Conservation (phyloP, 1,139 yeast genomes). For the Hyphopichia burtonii region DNA sequence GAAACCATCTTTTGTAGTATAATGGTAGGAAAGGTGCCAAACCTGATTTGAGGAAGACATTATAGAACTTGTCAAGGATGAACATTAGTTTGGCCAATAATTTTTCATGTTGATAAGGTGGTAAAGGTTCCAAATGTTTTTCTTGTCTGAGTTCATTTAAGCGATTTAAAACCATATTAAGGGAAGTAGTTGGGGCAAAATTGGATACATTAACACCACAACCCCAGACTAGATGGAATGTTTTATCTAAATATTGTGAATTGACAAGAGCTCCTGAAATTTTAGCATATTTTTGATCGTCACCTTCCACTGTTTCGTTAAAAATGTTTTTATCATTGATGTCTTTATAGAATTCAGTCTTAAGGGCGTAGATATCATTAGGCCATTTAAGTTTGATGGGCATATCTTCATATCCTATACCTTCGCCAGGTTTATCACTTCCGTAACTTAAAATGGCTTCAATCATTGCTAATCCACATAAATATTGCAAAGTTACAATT, state of each 20-base stretch:
- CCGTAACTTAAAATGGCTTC: conserved; percentile 70
- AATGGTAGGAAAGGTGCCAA: conserved; percentile 65
- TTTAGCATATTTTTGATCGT: conserved; percentile 60
- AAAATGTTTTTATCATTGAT: conserved; percentile 29
- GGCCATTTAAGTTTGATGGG: conserved; percentile 96
- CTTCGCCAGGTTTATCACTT: conserved; percentile 37
- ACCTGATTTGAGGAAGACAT: conserved; percentile 62
- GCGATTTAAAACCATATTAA: conserved; percentile 64
- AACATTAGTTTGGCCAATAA: conserved; percentile 70
- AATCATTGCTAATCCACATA: conserved; percentile 79
- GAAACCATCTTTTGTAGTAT: conserved; percentile 88
- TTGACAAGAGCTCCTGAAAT: conserved; percentile 85
- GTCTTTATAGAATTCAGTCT: conserved; percentile 52
- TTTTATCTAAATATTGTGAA: conserved; percentile 61
- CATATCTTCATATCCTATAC: conserved; percentile 64
- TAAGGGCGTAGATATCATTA: conserved; percentile 79
- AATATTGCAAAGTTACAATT: conserved; percentile 82
- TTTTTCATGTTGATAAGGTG: conserved; percentile 57
- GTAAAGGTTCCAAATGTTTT: conserved; percentile 42
- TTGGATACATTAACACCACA: conserved; percentile 84
- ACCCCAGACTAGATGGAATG: conserved; percentile 72
- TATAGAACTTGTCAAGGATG: conserved; percentile 61
- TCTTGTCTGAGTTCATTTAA: conserved; percentile 51
- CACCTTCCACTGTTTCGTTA: conserved; percentile 34
- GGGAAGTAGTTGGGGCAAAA: conserved; percentile 88